Conservation (phyloP, 2,329 filamentous ascomycete species). For the Ophiostoma fasciatum region DNA sequence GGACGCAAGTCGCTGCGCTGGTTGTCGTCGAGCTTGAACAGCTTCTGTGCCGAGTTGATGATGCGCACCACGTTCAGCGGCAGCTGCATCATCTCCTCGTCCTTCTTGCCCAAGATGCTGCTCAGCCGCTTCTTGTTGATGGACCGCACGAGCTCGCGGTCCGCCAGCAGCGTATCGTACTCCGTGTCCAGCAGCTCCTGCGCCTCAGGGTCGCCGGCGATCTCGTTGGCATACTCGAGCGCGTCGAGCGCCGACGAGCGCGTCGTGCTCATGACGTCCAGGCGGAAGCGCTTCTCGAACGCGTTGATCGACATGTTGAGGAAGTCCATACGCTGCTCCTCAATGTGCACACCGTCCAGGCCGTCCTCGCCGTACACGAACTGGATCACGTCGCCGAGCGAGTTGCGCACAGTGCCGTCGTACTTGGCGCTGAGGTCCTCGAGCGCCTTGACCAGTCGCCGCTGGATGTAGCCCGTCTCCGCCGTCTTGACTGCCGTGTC, state of each 20-base stretch:
- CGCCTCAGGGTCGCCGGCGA: conserved; percentile 73
- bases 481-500: conserved; percentile 99
- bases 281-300: conserved; percentile 68
- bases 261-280: conserved; percentile 66
- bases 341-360: conserved; percentile 82
- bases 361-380: conserved; percentile 98
- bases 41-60: conserved; percentile 76
- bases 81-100: conserved; percentile 76
- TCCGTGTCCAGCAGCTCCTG: conserved; percentile 81
- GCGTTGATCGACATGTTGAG: conserved; percentile 64
- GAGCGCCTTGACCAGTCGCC: conserved; percentile 91
- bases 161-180: conserved; percentile 62
- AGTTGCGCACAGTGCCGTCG: conserved; percentile 94
- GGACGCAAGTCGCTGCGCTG: conserved; percentile 83
- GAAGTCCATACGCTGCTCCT: conserved; percentile 80
- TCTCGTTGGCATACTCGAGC: conserved; percentile 74
- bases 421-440: conserved; percentile 98
- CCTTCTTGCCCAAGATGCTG: conserved; percentile 36
- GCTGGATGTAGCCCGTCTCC: conserved; percentile 97
- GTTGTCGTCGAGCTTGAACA: conserved; percentile 78
- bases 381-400: conserved; percentile 87
- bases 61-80: conserved; percentile 86
- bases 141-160: conserved; percentile 58
- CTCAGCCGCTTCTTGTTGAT: conserved; percentile 36
- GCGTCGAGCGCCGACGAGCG: conserved; percentile 49